These are phyloP conservation scores for Antrodiella citrinella DNA, from an alignment of 768 basidiomycete species.

Conservation along the genomic window DNA sequence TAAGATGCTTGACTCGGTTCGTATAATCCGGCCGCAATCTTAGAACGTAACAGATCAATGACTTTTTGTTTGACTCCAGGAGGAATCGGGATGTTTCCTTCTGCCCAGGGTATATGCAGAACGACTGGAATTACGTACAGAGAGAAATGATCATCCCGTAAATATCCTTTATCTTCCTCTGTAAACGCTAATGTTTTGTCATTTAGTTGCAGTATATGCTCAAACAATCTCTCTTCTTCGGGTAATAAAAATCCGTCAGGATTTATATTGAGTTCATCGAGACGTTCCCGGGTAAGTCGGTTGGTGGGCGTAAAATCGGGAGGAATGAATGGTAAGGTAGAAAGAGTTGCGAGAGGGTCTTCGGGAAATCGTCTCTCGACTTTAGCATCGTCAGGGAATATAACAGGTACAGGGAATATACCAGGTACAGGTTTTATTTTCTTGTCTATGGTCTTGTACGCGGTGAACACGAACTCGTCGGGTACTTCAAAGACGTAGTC, in stretches of 20 bases:
- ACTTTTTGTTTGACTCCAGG: slow-evolving; percentile 25
- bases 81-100: slow-evolving; percentile 28
- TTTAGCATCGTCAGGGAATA: slow-evolving; percentile 24
- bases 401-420: slow-evolving; percentile 19
- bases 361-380: slow-evolving; percentile 23
- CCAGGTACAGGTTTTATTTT: slow-evolving; percentile 8
- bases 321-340: slow-evolving; percentile 19
- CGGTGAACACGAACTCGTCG: no score
- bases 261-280: slow-evolving; percentile 20
- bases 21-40: slow-evolving; percentile 29
- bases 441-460: slow-evolving; percentile 5
- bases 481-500: no score
- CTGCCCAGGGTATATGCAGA: slow-evolving; percentile 29
- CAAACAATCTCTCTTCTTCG: slow-evolving; percentile 21
- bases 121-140: slow-evolving; percentile 24
- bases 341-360: slow-evolving; percentile 26
- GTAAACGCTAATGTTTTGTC: slow-evolving; percentile 15
- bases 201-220: slow-evolving; percentile 10
- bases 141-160: slow-evolving; percentile 17
- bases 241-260: slow-evolving; percentile 19
- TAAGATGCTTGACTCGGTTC: slow-evolving; percentile 30
- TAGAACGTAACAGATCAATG: slow-evolving; percentile 21
- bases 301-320: slow-evolving; percentile 23
- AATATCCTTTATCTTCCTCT: slow-evolving; percentile 14
- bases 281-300: slow-evolving; percentile 16